Conservation (phyloP, 305 asterid genomes). For the Stenogyne calaminthoides region DNA sequence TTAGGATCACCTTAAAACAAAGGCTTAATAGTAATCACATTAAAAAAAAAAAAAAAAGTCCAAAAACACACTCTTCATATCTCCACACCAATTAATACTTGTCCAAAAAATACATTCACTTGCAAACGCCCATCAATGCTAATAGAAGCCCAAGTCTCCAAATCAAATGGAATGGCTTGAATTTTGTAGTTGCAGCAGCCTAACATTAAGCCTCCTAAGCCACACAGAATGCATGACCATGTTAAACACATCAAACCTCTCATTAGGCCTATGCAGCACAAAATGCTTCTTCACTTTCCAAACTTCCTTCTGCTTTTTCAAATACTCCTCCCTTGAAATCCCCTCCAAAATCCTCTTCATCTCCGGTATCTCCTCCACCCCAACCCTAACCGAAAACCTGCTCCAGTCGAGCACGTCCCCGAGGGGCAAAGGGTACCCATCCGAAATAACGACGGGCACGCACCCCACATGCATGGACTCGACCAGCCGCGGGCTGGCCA, state of each 20-base stretch:
- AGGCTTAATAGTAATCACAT: too few relatives aligned
- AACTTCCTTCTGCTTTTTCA: slow-evolving; percentile 35
- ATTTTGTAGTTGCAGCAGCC: slow-evolving; percentile 21
- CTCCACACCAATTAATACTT: too few relatives aligned
- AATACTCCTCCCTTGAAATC: slow-evolving; percentile 44
- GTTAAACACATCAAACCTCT: slow-evolving; percentile 45
- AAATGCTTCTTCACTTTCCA: slow-evolving; percentile 56
- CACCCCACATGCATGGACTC: slow-evolving; percentile 68
- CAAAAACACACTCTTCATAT: too few relatives aligned
- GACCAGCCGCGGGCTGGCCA: slow-evolving; percentile 61
- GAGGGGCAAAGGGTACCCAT: slow-evolving; percentile 54
- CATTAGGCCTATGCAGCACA: slow-evolving; percentile 46
- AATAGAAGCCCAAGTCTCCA: too few relatives aligned
- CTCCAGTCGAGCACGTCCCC: slow-evolving; percentile 67
- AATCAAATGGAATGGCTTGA: too few relatives aligned
- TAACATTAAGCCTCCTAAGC: slow-evolving; percentile 65
- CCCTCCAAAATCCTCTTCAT: slow-evolving; percentile 34
- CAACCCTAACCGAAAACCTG: slow-evolving; percentile 42
- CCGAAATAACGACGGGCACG: slow-evolving; percentile 61
- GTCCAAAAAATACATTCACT: too few relatives aligned
- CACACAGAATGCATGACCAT: slow-evolving; percentile 71
- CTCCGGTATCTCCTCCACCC: slow-evolving; percentile 31
- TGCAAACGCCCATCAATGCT: too few relatives aligned
- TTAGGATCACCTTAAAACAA: too few relatives aligned
- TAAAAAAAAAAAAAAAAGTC: too few relatives aligned